Conservation (phyloP, 148 eudicot genomes). For the Rhododendron ferrugineum region DNA sequence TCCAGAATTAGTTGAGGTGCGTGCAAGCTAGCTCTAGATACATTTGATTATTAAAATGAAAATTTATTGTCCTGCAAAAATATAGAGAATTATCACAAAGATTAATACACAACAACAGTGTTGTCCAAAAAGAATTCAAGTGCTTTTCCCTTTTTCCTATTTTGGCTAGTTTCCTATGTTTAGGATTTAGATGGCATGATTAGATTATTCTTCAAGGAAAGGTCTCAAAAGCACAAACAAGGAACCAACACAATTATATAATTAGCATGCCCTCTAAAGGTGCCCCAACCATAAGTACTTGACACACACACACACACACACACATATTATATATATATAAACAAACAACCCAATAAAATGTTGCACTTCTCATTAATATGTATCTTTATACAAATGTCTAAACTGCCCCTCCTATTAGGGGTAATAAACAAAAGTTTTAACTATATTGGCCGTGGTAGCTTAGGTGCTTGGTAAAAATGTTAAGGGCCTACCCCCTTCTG, state of each 20-base stretch:
- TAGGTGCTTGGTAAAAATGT: not conserved
- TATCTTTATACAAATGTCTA: not conserved
- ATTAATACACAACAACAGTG: not conserved
- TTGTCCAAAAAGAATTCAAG: not conserved
- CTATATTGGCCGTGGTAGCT: not conserved
- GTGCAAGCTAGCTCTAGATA: not conserved
- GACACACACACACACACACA: not conserved
- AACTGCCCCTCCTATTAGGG: not conserved
- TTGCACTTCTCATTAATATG: not conserved
- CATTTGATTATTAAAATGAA: not conserved
- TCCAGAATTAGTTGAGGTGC: not conserved
- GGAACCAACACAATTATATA: not conserved
- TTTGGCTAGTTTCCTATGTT: not conserved
- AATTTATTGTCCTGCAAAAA: not conserved
- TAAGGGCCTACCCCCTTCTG: not conserved
- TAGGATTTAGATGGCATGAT: not conserved
- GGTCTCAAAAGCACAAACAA: slow-evolving; percentile 3
- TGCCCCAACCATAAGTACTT: not conserved
- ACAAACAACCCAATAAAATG: not conserved
- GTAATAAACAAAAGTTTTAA: not conserved
- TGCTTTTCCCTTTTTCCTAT: not conserved
- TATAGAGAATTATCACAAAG: not conserved
- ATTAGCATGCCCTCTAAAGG: not conserved
- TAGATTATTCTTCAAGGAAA: not conserved
- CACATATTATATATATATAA: too few relatives aligned